Base-by-base conservation (phyloP, 148 eudicot species). In the Camellia sinensis region DNA sequence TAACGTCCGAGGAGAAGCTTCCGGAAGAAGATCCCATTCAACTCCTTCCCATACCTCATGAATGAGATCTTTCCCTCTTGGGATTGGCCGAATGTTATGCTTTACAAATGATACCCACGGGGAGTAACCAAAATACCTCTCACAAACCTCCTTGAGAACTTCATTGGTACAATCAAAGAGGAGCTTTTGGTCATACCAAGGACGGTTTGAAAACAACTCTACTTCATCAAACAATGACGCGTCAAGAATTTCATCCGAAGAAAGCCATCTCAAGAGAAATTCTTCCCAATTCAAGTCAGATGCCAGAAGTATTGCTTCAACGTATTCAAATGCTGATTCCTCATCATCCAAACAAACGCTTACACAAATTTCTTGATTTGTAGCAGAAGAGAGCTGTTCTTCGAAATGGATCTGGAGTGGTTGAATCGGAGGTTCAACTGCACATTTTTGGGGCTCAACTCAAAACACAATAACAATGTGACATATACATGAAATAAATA, bases 211-310 rank as follows among this genome's bases (percentile, higher is more conserved):
- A 61, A 97, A 93, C 46, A 89, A 83, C 79, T 91, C 93, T 1
- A 97, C 91, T 82, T 97, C 98, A 74, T 94, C 90, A 66, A 92
- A 87, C 88, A 97, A 83, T 4, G 91, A 83, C 8, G 94, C 88
- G 69, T 97, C 94, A 43, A 97, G 89, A 67, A 97, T 81, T 75
- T 88, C 87, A 19, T 85, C 83, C 0, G 88, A 87, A 77, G 92
- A 86, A 82, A 92, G 84, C 86, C 90, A 90, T 80, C 92, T 87
- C 67, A 43, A 69, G 19, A 87, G 89, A 81, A 90, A 93, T 80
- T 92, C 94, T 21, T 91, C 94, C 91, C 94, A 90, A 57, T 89
- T 88, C 82, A 97, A 89, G 62, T 88, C 98, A 7, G 99, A 91
- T 77, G 88, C 89, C 67, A 91, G 87, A 73, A 97, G 80, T 50